Evolutionary conservation across 2,329 filamentous ascomycete genomes (phyloP), one percentile per base, ranked within the genome.

Genomic region (Diaporthe sp.): DNA sequence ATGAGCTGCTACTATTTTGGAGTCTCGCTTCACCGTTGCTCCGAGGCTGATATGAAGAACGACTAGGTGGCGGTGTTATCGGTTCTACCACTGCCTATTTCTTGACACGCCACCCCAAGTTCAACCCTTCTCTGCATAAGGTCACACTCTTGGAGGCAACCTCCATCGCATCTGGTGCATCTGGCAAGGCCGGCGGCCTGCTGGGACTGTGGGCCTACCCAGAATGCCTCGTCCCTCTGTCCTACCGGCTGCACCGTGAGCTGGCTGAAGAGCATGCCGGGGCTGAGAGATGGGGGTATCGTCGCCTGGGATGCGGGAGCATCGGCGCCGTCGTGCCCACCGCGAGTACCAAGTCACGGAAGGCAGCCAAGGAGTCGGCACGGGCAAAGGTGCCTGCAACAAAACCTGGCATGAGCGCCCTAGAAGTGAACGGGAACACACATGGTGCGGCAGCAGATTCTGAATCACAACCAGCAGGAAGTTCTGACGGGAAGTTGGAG

Each of bases 141-240:
- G 93, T 98, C 79, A 97, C 94, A 1, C 87, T 99, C 39, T 88
- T 98, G 71, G 97, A 99, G 86, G 95, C 97, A 0, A 92, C 92
- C 4, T 88, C 92, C 58, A 92, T 98, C 77, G 97, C 97, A 9
- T 91, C 94, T n/a, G 96, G 94, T 32, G 96, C 97, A 50, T 98
- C 95, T 12, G 97, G 97, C 53, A 98, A 98, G 85, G 96, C 97
- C 0, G 97, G 97, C 22, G 97, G 97, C 1, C 88, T 99, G 6
- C 88, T 99, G 30, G 97, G 93, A 1, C 87, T 96, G 22, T 98
- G 96, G 95, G 97, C 96, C 0, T 98, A 98, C 80, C 97, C 97
- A 0, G 87, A 87, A 73, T 93, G 90, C 79, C 91, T 98, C 51
- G 96, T 98, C 0, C 94, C 94, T 0, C 86, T 98, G 55, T 97